These are phyloP conservation scores for Colletotrichum cereale DNA, from an alignment of 2,329 filamentous ascomycete species.

Conservation along the genomic window DNA sequence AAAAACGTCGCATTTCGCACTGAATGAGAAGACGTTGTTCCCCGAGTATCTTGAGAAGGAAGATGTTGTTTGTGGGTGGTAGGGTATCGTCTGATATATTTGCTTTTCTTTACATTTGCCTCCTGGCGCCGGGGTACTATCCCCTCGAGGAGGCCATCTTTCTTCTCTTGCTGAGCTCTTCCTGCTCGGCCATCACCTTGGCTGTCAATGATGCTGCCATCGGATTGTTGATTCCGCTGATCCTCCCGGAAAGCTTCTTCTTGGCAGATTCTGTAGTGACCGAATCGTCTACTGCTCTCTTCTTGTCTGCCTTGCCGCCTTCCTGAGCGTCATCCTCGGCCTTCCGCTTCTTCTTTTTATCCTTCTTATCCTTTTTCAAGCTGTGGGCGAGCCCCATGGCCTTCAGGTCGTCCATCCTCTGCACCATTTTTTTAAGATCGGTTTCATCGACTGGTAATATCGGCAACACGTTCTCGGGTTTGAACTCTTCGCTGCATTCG, in stretches of 20 bases:
- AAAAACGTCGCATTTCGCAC: conserved; percentile 4
- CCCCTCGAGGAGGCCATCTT: conserved; percentile 65
- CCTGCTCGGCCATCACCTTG: conserved; percentile 88
- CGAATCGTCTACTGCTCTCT: conserved; percentile 37
- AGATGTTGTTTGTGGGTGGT: too few relatives aligned
- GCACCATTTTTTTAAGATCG: conserved; percentile 76
- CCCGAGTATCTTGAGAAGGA: too few relatives aligned
- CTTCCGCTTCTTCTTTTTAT: conserved; percentile 83
- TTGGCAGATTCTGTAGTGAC: conserved; percentile 45
- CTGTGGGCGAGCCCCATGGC: conserved; percentile 84
- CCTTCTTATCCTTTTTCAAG: conserved; percentile 81
- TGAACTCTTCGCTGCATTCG: conserved; percentile 83
- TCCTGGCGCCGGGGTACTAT: neutral
- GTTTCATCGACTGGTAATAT: conserved; percentile 79
- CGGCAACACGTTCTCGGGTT: conserved; percentile 81
- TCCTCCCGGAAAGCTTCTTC: conserved; percentile 50
- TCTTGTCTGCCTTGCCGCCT: conserved; percentile 46
- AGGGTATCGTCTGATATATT: conserved; percentile 23
- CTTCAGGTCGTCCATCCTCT: conserved; percentile 76
- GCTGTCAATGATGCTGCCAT: conserved; percentile 88
- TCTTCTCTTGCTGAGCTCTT: conserved; percentile 81
- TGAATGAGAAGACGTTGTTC: neutral
- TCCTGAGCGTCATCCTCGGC: conserved; percentile 61
- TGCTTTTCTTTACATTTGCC: neutral
- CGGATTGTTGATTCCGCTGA: conserved; percentile 85